Conservation (phyloP, 805 yeast species). For the Grigorovia jiainica region DNA sequence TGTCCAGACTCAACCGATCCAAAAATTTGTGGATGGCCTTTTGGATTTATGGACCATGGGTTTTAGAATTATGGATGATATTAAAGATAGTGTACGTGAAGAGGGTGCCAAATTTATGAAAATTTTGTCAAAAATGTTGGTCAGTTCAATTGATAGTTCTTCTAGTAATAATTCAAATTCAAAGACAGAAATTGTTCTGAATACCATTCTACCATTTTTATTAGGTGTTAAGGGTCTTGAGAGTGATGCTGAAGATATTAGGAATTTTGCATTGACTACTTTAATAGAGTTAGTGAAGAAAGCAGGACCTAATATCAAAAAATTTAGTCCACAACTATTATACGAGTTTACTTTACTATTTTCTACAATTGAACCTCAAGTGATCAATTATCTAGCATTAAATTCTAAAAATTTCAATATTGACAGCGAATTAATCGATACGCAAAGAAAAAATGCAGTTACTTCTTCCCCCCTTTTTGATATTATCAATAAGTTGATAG, state of each 20-base stretch:
- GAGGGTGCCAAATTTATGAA: conserved; percentile 68
- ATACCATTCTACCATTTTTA: conserved; percentile 64
- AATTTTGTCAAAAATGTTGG: conserved; percentile 52
- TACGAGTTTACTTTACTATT: conserved; percentile 61
- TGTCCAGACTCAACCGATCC: conserved; percentile 47
- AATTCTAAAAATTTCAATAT: conserved; percentile 85
- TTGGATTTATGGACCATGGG: conserved; percentile 81
- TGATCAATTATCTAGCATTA: conserved; percentile 71
- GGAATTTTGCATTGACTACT: conserved; percentile 64
- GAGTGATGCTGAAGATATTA: conserved; percentile 80
- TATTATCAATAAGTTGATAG: conserved; percentile 64
- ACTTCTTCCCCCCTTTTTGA: conserved; percentile 85
- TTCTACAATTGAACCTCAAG: conserved; percentile 88
- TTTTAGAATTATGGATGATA: conserved; percentile 85
- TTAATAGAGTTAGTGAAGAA: conserved; percentile 61
- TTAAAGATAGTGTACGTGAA: conserved; percentile 82
- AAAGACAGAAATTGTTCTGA: conserved; percentile 39
- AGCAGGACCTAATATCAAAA: conserved; percentile 49
- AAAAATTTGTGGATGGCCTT: conserved; percentile 39
- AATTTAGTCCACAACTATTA: conserved; percentile 59
- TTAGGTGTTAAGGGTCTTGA: conserved; percentile 70
- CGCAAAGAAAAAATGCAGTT: conserved; percentile 61
- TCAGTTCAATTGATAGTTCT: conserved; percentile 42
- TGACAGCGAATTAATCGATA: conserved; percentile 62
- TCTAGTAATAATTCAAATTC: conserved; percentile 32